phyloP scores from a whole-genome alignment of 2,329 filamentous ascomycete species.

The Juglanconis juglandina region DNA sequence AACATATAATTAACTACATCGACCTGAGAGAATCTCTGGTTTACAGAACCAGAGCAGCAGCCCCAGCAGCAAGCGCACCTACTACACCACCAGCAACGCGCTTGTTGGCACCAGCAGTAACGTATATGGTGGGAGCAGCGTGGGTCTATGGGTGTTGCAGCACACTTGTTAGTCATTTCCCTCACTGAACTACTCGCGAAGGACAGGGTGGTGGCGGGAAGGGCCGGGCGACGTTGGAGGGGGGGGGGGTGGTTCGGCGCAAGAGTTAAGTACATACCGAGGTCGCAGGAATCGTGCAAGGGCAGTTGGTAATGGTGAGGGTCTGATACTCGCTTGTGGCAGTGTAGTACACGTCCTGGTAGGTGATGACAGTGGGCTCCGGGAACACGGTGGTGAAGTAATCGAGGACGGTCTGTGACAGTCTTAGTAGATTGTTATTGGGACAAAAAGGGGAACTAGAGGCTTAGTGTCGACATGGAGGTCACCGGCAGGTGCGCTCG shows the following conservation, averaged over 20 bases:
- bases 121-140: background rate
- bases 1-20: too few relatives aligned
- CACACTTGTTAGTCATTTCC: background rate
- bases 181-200: background rate
- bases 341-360: conserved; percentile 50
- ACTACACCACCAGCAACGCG: conserved; percentile 9
- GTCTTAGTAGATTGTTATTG: background rate
- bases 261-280: background rate
- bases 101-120: background rate
- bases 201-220: background rate
- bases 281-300: conserved; percentile 41
- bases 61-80: conserved; percentile 6
- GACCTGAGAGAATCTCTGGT: too few relatives aligned
- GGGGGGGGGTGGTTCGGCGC: background rate
- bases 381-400: conserved; percentile 40
- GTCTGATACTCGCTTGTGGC: conserved; percentile 52
- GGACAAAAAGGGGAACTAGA: background rate
- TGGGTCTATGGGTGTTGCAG: background rate
- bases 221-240: background rate
- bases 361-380: conserved; percentile 48
- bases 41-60: background rate
- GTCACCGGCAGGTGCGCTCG: too few relatives aligned
- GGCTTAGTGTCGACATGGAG: background rate
- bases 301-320: conserved; percentile 53
- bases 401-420: conserved; percentile 30